Evolutionary conservation across 2,329 filamentous ascomycete genomes (phyloP).

Genomic region (Fusarium sp.): DNA sequence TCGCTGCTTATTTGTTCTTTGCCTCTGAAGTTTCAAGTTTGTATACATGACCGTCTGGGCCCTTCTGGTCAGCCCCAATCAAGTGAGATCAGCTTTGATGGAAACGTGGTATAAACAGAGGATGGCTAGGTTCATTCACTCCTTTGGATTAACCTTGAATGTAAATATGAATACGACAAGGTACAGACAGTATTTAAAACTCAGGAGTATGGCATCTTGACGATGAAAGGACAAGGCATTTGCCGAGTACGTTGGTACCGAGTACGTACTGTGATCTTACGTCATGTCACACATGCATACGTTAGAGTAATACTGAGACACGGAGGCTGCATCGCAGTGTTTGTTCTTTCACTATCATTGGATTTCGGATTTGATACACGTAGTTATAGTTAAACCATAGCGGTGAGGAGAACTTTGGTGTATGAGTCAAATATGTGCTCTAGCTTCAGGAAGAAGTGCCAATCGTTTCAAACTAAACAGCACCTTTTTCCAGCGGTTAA

Average conservation of each 20-base stretch:
- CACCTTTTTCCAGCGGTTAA: constrained; percentile 22
- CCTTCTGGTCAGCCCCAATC: neutral
- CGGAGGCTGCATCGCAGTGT: constrained; percentile 8
- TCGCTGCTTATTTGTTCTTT: neutral
- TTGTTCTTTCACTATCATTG: neutral
- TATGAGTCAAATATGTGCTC: neutral
- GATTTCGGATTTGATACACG: neutral
- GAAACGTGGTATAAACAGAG: neutral
- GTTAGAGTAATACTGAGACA: constrained; percentile 14
- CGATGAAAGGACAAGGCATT: too few relatives aligned
- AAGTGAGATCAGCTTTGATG: neutral
- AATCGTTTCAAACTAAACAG: neutral
- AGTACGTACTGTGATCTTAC: constrained; percentile 19
- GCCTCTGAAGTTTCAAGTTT: neutral
- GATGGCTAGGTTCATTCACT: neutral
- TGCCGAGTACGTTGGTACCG: neutral
- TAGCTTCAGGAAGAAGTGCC: neutral
- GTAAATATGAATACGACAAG: neutral
- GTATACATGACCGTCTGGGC: neutral
- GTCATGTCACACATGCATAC: constrained; percentile 19
- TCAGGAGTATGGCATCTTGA: too few relatives aligned
- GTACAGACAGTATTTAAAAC: too few relatives aligned
- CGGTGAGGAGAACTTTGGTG: constrained; percentile 19
- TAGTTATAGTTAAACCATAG: neutral
- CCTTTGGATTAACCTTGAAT: neutral